Base-by-base conservation (phyloP, 1,284 basidiomycete genomes). In the Leccinum griseonigrum region DNA sequence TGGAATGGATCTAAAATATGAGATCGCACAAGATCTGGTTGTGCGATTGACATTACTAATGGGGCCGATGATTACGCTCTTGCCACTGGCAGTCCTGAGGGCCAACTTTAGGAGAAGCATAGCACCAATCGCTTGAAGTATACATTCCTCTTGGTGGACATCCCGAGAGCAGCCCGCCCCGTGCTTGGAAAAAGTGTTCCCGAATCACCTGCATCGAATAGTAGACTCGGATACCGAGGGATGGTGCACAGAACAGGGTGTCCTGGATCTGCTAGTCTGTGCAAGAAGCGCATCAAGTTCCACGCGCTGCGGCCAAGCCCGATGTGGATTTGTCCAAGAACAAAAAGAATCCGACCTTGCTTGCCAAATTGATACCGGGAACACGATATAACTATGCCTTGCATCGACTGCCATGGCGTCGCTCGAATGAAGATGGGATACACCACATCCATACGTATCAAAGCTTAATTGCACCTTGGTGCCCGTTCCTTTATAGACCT, bases 211-310 rank as follows among this genome's bases (percentile, higher is more conserved):
- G 68, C 16, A 85, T 90, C 86, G 67, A 91, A 90, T 22, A 86
- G 73, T 51, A 84, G 71, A 18, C 83, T 79, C 2, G 82, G 83
- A 18, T 90, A 90, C 70, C 92, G 91, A 70, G 95, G 95, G 66
- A 91, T 90, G 3, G 83, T 91, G 78, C 76, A 89, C 63, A 83
- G 73, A 59, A 89, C 90, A 18, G 93, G 91, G 75, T 95, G 93
- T 3, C 95, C 95, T 70, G 88, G 86, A 66, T 90, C 85, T 5
- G 92, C 92, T 36, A 97, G 83, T 72, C 94, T 94, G 38, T 88
- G 83, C 58, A 97, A 77, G 79, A 96, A 90, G 26, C 90, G 86
- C 48, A 95, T 85, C 53, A 96, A 80, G 69, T 91, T 90, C 88
- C 88, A 95, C 1, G 94, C 92, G 56, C 87, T 85, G 69, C 91